Percentiles rank a stretch among this genome's conserved stretches.
Evolutionary conservation across 2,329 filamentous ascomycete species (phyloP).

Genomic region (Rhexocercosporidium sp.): DNA sequence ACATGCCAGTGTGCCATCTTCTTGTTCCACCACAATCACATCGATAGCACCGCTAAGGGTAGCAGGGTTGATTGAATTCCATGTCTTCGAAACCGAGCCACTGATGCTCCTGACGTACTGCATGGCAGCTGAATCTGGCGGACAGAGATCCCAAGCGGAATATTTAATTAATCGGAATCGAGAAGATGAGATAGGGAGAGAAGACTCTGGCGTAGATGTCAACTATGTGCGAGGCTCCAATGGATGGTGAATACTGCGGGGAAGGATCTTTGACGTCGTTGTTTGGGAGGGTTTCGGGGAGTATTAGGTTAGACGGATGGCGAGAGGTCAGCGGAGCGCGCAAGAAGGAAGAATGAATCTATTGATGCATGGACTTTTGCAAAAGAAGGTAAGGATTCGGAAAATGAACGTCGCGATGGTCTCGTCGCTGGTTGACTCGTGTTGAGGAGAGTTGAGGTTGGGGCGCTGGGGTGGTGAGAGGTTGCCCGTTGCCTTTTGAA

Average conservation of each 20-base stretch:
- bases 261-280: constrained; percentile 11
- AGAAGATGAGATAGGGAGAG: constrained; percentile 7
- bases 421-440: constrained; percentile 16
- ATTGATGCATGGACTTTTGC: constrained; percentile 10
- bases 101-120: constrained; percentile 97
- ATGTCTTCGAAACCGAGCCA: constrained; percentile 95
- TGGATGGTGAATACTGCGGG: not conserved
- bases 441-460: constrained; percentile 17
- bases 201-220: not conserved
- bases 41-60: constrained; percentile 98
- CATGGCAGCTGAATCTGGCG: constrained; percentile 58
- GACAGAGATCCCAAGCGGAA: not conserved
- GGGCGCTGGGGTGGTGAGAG: not conserved
- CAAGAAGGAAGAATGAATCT: constrained; percentile 1
- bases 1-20: constrained; percentile 87
- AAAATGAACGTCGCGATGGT: not conserved
- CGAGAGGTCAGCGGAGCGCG: not conserved
- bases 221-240: not conserved
- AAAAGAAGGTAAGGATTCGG: constrained; percentile 13
- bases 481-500: not conserved
- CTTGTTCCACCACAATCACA: constrained; percentile 96
- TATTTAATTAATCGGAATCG: too few species aligned
- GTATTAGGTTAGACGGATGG: constrained; percentile 6
- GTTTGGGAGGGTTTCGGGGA: constrained; percentile 13
- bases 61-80: constrained; percentile 99